Conservation (phyloP, 2,329 filamentous ascomycete genomes). For the Atkinsonella texensis region DNA sequence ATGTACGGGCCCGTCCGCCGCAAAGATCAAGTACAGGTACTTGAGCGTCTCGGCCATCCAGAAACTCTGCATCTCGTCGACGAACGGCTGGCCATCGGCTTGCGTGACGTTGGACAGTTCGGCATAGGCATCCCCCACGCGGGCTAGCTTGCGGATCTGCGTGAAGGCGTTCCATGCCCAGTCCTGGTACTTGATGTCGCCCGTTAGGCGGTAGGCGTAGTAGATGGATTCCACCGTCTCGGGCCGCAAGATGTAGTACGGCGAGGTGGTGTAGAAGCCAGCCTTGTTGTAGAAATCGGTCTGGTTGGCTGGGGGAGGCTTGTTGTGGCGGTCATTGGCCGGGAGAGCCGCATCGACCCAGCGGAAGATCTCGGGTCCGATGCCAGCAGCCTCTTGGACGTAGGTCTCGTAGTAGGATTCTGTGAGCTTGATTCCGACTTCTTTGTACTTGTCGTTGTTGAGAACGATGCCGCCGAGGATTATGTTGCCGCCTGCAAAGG, state of each 20-base stretch:
- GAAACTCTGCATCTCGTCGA: slow-evolving; percentile 74
- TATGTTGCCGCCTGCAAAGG: slow-evolving; percentile 78
- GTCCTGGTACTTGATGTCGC: slow-evolving; percentile 63
- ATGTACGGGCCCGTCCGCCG: slow-evolving; percentile 43
- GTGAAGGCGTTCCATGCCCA: slow-evolving; percentile 74
- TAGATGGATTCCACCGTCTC: slow-evolving; percentile 79
- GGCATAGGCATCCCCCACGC: slow-evolving; percentile 54
- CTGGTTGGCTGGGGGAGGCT: slow-evolving; percentile 30
- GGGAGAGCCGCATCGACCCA: slow-evolving; percentile 40
- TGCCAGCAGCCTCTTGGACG: slow-evolving; percentile 50
- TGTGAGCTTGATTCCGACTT: slow-evolving; percentile 63
- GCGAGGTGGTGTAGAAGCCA: slow-evolving; percentile 59
- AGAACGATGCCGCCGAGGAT: slow-evolving; percentile 68
- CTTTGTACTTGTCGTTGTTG: slow-evolving; percentile 49
- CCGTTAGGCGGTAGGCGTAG: slow-evolving; percentile 74
- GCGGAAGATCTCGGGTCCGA: slow-evolving; percentile 63
- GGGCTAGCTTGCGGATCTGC: slow-evolving; percentile 51
- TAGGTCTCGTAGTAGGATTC: slow-evolving; percentile 68
- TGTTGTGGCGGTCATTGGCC: slow-evolving; percentile 27
- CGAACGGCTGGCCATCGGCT: slow-evolving; percentile 44
- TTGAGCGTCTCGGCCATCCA: slow-evolving; percentile 82
- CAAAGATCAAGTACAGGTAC: slow-evolving; percentile 65
- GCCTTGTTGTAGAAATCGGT: slow-evolving; percentile 48
- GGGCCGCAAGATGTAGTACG: slow-evolving; percentile 57
- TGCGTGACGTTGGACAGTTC: slow-evolving; percentile 55